These are phyloP conservation scores for Ramalina intermedia DNA, from an alignment of 495 filamentous ascomycete genomes.

Conservation along the genomic window DNA sequence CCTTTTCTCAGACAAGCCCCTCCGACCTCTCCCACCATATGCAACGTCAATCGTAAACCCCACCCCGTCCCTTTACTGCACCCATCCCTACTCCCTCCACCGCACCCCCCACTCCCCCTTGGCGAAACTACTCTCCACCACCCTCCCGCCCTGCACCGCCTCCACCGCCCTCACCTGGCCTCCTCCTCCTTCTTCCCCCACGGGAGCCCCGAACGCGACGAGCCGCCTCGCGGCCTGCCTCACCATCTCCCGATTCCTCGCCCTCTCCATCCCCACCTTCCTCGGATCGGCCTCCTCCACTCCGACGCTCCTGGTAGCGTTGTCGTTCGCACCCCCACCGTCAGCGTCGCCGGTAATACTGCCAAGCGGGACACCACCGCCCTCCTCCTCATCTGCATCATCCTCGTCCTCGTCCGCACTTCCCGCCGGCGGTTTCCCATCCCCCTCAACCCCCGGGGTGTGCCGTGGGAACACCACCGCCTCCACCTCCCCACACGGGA, in stretches of 20 bases:
- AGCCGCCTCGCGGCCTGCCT: constrained; percentile 27
- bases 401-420: constrained; percentile 19
- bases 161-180: constrained; percentile 5
- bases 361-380: no score
- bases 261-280: constrained; percentile 1
- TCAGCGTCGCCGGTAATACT: neutral
- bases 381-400: constrained; percentile 16
- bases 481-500: constrained; percentile 10
- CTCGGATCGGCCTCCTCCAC: constrained; percentile 8
- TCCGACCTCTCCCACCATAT: no score
- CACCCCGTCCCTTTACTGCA: neutral
- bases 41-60: no score
- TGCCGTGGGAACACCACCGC: neutral
- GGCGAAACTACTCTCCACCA: constrained; percentile 29
- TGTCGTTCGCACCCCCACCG: neutral
- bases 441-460: constrained; percentile 11
- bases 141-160: constrained; percentile 23
- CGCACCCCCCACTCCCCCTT: constrained; percentile 34
- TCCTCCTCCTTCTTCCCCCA: neutral
- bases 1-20: no score
- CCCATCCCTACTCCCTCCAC: constrained; percentile 21
- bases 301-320: constrained; percentile 10
- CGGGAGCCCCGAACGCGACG: constrained; percentile 30
- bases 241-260: constrained; percentile 27
- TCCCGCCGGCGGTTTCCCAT: constrained; percentile 20